Conservation (phyloP, 179 eudicot species). For the Patellifolia procumbens region DNA sequence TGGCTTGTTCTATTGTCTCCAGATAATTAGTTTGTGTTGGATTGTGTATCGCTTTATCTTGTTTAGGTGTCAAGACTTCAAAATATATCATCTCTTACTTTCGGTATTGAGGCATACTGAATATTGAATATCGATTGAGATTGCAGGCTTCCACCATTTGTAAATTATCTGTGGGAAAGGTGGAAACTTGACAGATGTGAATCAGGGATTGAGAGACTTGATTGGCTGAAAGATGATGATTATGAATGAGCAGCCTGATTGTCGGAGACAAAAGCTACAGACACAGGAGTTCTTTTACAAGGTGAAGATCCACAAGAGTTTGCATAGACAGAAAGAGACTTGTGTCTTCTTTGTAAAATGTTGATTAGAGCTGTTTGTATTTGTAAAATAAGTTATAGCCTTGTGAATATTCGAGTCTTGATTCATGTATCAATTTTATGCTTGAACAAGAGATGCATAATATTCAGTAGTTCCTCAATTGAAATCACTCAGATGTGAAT, state of each 20-base stretch:
- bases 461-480: background rate
- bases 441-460: slow-evolving; percentile 10
- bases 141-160: slow-evolving; percentile 31
- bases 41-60: background rate
- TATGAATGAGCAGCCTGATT: slow-evolving; percentile 23
- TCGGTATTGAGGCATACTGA: background rate
- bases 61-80: background rate
- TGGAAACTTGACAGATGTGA: slow-evolving; percentile 21
- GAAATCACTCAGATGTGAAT: background rate
- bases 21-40: too few relatives aligned
- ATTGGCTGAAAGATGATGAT: slow-evolving; percentile 17
- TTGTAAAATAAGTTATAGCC: slow-evolving; percentile 18
- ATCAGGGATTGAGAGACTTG: background rate
- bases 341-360: slow-evolving; percentile 6
- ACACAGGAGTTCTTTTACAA: slow-evolving; percentile 15
- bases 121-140: background rate
- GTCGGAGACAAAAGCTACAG: slow-evolving; percentile 1
- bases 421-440: background rate
- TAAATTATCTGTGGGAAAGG: slow-evolving; percentile 18
- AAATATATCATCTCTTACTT: background rate
- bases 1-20: too few relatives aligned
- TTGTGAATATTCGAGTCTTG: slow-evolving; percentile 18
- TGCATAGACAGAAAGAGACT: slow-evolving; percentile 1
- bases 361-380: slow-evolving; percentile 19
- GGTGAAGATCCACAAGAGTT: slow-evolving; percentile 18